Evolutionary conservation across 208 protist species (phyloP).

Genomic region (Borovskyia barvae): DNA sequence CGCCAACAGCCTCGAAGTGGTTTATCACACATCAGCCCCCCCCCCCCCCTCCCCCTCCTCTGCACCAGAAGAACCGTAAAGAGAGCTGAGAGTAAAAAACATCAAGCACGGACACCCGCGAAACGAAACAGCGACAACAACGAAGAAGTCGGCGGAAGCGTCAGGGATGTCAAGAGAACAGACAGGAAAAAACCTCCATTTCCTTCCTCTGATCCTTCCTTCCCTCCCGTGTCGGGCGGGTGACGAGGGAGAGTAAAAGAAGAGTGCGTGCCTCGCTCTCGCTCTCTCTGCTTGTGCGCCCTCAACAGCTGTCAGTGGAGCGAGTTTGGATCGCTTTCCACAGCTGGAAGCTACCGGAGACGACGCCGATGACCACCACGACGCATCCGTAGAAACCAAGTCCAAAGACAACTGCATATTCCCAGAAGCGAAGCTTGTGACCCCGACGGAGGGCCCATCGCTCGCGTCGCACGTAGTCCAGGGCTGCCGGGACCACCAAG

Average conservation of each 20-base stretch:
- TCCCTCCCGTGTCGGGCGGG: not conserved
- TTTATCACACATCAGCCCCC: no score
- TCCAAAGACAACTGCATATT: slow-evolving; percentile 39
- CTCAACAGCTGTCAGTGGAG: slow-evolving; percentile 33
- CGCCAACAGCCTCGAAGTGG: no score
- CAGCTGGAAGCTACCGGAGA: slow-evolving; percentile 44
- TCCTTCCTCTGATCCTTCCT: slow-evolving; percentile 1
- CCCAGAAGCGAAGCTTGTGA: slow-evolving; percentile 37
- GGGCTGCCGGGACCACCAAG: slow-evolving; percentile 43
- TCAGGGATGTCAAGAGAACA: not conserved
- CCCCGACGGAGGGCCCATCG: slow-evolving; percentile 29
- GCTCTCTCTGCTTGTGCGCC: not conserved
- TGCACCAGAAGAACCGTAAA: no score
- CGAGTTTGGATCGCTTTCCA: slow-evolving; percentile 47
- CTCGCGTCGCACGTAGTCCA: slow-evolving; percentile 49
- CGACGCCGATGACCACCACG: slow-evolving; percentile 42
- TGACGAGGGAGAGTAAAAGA: not conserved
- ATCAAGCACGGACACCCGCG: not conserved
- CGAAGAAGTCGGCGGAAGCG: not conserved
- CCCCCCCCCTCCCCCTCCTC: no score
- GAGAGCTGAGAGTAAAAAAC: not conserved
- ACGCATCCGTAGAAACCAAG: slow-evolving; percentile 48
- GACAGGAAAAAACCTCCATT: not conserved
- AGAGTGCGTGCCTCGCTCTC: not conserved
- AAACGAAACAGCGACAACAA: slow-evolving; percentile 3